Evolutionary conservation across 805 yeast genomes (phyloP).

Genomic region (Phaffomyces antillensis): DNA sequence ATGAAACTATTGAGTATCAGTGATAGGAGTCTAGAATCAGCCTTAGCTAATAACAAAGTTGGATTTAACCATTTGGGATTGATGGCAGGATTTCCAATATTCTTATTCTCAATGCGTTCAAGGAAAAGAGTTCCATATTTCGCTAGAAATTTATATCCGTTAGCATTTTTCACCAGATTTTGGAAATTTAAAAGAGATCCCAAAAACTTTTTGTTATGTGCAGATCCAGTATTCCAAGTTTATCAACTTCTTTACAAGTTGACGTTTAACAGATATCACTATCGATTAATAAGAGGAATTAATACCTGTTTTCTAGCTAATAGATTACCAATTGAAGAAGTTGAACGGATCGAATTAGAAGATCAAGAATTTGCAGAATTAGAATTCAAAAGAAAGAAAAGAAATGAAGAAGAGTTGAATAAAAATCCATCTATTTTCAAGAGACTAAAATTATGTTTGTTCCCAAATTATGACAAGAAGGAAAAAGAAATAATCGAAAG

Average conservation of each 20-base stretch:
- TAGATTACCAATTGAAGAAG: conserved; percentile 24
- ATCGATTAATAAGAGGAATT: conserved; percentile 25
- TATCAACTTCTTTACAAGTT: conserved; percentile 16
- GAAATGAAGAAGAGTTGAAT: neutral
- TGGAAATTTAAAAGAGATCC: conserved; percentile 6
- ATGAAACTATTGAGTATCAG: conserved; percentile 23
- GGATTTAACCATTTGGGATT: conserved; percentile 9
- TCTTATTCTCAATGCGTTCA: conserved; percentile 20
- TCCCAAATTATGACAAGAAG: conserved; percentile 3
- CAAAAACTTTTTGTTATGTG: conserved; percentile 6
- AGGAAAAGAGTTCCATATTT: conserved; percentile 1
- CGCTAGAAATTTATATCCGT: conserved; percentile 15
- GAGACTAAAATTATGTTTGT: neutral
- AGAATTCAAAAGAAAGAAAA: neutral
- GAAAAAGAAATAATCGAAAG: conserved; percentile 9
- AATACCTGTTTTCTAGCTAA: conserved; percentile 30
- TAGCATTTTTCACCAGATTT: conserved; percentile 12
- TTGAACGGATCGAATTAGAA: conserved; percentile 28
- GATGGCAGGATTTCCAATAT: conserved; percentile 26
- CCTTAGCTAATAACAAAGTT: conserved; percentile 8
- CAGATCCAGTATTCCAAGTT: conserved; percentile 8
- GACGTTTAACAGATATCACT: conserved; percentile 29
- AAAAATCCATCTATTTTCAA: neutral
- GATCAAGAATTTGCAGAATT: conserved; percentile 13
- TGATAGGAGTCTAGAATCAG: conserved; percentile 11